Conservation (phyloP, 768 basidiomycete species). For the Steccherinum ochraceum region DNA sequence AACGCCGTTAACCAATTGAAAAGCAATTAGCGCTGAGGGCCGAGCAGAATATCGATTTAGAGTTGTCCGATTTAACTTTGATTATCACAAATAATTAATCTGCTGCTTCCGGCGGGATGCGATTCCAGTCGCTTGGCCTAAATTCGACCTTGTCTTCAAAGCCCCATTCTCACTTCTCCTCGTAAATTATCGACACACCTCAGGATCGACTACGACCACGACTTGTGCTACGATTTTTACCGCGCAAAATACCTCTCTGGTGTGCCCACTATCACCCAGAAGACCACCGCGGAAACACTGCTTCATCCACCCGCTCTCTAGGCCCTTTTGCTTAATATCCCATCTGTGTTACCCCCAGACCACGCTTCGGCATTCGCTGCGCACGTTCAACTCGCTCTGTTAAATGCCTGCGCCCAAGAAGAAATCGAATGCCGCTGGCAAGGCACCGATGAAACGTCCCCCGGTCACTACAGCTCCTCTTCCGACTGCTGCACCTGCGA, state of each 20-base stretch:
- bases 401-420: neutral
- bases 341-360: neutral
- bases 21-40: no score
- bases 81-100: neutral
- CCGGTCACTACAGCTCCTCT: constrained; percentile 11
- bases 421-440: neutral
- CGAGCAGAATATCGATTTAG: neutral
- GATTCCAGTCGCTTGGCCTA: no score
- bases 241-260: no score
- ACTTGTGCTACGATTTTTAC: no score
- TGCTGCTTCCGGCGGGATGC: neutral
- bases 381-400: neutral
- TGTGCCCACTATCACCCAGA: no score
- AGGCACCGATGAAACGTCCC: neutral
- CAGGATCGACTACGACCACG: no score
- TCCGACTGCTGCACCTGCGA: constrained; percentile 9
- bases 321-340: neutral
- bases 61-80: no score
- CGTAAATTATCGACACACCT: neutral
- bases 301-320: no score
- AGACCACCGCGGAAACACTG: no score
- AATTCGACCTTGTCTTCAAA: neutral
- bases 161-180: neutral
- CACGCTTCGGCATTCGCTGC: neutral
- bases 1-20: no score